Conservation (phyloP, 495 filamentous ascomycete genomes). For the Podospora bellae-mahoneyi region DNA sequence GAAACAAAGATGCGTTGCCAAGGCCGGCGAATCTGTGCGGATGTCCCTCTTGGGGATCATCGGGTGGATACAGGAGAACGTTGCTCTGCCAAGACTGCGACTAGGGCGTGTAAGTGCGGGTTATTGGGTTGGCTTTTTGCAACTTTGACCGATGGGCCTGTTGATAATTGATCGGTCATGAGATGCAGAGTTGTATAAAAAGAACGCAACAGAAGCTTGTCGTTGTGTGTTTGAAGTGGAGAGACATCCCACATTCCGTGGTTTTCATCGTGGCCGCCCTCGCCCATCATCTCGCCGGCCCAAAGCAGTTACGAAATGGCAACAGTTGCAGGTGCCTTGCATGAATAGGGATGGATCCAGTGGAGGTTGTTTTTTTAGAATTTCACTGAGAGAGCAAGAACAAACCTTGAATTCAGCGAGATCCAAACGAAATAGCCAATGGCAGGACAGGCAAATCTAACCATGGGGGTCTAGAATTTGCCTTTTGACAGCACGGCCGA, state of each 20-base stretch:
- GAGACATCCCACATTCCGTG: neutral
- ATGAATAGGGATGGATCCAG: neutral
- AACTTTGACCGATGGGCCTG: neutral
- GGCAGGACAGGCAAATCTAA: neutral
- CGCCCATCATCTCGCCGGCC: neutral
- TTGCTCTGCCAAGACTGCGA: slow-evolving; percentile 13
- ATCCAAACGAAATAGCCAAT: neutral
- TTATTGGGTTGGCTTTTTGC: neutral
- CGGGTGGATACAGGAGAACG: slow-evolving; percentile 7
- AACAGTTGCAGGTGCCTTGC: neutral
- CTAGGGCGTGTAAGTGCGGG: slow-evolving; percentile 1
- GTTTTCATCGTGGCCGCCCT: neutral
- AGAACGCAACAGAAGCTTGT: neutral
- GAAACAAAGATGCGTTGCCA: slow-evolving; percentile 19
- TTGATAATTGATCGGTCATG: neutral
- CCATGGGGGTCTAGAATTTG: neutral
- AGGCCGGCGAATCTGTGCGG: slow-evolving; percentile 9
- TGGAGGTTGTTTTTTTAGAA: no score
- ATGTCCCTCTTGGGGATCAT: slow-evolving; percentile 8
- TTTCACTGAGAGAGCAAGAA: neutral
- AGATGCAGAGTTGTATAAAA: neutral
- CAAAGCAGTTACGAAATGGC: neutral
- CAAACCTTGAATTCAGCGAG: neutral
- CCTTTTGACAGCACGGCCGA: neutral
- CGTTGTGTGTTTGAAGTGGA: neutral